Conservation (phyloP, 345 rosid species). For the Eucalyptus polybractea region DNA sequence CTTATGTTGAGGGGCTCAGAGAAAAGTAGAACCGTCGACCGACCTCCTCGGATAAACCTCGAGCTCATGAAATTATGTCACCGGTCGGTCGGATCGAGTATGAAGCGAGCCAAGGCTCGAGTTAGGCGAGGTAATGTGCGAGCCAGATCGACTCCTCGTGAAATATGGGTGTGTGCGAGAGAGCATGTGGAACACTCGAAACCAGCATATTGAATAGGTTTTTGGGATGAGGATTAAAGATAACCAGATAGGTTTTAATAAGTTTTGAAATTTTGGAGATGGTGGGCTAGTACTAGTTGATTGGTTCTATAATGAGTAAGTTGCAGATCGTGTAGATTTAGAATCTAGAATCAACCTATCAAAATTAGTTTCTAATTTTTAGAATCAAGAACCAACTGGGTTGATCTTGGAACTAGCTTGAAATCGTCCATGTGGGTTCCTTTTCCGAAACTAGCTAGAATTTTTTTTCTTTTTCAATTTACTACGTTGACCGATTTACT, state of each 20-base stretch:
- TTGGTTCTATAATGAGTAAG: not conserved
- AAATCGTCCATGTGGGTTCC: not conserved
- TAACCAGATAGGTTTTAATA: not conserved
- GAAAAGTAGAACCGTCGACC: not conserved
- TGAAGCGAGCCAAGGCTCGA: not conserved
- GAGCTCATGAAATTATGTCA: not conserved
- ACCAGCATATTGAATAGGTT: not conserved
- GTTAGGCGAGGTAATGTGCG: not conserved
- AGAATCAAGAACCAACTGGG: not conserved
- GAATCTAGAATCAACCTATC: not conserved
- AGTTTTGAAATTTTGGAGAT: not conserved
- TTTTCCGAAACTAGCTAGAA: not conserved
- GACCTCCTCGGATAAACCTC: not conserved
- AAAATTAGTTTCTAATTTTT: not conserved
- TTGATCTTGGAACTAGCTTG: not conserved
- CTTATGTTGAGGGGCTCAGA: fast-evolving
- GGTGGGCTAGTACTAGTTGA: not conserved
- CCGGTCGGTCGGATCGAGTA: too few species aligned
- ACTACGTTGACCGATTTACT: not conserved
- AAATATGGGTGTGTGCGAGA: not conserved
- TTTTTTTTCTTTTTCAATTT: not conserved
- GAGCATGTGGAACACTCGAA: not conserved
- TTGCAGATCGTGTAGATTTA: not conserved
- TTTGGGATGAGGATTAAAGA: not conserved
- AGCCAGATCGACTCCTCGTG: not conserved